Evolutionary conservation across 495 filamentous ascomycete genomes (phyloP).

Genomic region (Ramalina intermedia): DNA sequence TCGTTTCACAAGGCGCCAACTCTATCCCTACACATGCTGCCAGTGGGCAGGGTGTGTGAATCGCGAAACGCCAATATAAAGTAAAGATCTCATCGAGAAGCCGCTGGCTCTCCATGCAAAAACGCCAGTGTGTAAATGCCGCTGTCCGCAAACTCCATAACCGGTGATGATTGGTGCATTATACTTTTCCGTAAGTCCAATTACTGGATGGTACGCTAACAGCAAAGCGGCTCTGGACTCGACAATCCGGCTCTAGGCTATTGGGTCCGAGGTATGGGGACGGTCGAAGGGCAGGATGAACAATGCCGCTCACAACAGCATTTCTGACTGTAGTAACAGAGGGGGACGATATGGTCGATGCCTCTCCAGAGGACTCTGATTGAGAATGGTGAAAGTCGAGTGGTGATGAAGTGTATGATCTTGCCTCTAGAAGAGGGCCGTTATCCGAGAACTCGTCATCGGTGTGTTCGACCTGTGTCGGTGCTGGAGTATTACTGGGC

Average conservation of each 20-base stretch:
- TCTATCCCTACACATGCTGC: too few relatives aligned
- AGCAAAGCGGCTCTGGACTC: neutral
- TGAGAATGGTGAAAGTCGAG: neutral
- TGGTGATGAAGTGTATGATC: neutral
- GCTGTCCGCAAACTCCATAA: too few relatives aligned
- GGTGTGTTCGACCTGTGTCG: neutral
- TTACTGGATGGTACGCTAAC: constrained; percentile 4
- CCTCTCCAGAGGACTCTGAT: neutral
- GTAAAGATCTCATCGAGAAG: too few relatives aligned
- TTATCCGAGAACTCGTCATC: neutral
- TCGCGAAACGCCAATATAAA: too few relatives aligned
- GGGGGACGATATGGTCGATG: neutral
- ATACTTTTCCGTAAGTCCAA: constrained; percentile 8
- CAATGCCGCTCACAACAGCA: constrained; percentile 4
- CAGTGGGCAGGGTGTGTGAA: too few relatives aligned
- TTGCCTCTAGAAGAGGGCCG: too few relatives aligned
- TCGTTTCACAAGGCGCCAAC: too few relatives aligned
- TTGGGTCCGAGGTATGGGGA: neutral
- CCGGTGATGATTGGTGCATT: neutral
- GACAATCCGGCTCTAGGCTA: neutral
- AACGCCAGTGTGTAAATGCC: too few relatives aligned
- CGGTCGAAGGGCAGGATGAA: constrained; percentile 9
- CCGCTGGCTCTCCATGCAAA: too few relatives aligned
- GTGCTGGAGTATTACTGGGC: neutral
- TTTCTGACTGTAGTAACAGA: neutral